A percentile compares a stretch with the other conserved stretches of the same genome.
Conservation (phyloP, 441 rosid genomes). For the California macrophylla region DNA sequence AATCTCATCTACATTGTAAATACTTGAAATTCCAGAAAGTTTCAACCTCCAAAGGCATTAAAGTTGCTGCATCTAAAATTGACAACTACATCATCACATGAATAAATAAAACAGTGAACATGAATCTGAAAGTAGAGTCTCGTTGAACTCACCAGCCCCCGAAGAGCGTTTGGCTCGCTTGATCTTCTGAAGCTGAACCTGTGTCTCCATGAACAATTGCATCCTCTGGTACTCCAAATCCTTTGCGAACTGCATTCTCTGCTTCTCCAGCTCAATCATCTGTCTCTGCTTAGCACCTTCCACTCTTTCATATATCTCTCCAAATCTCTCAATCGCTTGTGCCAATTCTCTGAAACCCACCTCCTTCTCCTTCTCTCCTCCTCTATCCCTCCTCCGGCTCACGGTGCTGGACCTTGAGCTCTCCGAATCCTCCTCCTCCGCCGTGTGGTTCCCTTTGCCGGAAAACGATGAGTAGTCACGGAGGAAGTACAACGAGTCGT, state of each 20-base stretch:
- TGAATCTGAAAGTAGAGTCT: neutral
- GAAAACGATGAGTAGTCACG: constrained; percentile 1
- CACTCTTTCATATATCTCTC: constrained; percentile 60
- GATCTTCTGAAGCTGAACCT: constrained; percentile 44
- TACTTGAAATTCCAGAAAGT: neutral
- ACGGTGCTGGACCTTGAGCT: constrained; percentile 6
- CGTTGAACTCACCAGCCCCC: neutral
- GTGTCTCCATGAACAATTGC: constrained; percentile 59
- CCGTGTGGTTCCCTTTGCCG: neutral
- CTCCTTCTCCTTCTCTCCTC: constrained; percentile 34
- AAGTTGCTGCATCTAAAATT: neutral
- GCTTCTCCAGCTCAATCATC: constrained; percentile 71
- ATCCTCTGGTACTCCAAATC: constrained; percentile 67
- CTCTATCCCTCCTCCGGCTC: constrained; percentile 5
- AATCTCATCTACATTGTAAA: neutral
- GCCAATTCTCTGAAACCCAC: constrained; percentile 54
- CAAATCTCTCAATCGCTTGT: constrained; percentile 53
- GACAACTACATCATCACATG: neutral
- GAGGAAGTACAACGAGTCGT: constrained; percentile 5
- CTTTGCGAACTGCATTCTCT: constrained; percentile 60
- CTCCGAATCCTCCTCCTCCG: constrained; percentile 26
- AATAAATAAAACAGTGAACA: neutral
- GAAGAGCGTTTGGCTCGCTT: constrained; percentile 18
- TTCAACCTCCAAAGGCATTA: neutral
- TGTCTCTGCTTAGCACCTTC: constrained; percentile 55